These are phyloP conservation scores for Meyerozyma carpophila DNA, from an alignment of 1,139 yeast genomes.

Conservation along the genomic window DNA sequence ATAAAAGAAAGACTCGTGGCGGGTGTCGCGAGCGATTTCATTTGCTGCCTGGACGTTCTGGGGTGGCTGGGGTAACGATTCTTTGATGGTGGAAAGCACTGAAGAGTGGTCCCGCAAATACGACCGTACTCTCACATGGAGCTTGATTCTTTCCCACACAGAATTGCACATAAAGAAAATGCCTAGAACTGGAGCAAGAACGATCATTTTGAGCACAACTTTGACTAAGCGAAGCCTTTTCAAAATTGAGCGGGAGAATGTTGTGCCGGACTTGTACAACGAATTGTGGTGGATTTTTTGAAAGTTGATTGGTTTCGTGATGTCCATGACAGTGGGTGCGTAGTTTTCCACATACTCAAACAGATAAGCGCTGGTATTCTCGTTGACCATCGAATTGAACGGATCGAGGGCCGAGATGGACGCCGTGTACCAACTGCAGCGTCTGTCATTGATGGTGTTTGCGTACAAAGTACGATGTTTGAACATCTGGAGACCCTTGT, in stretches of 20 bases:
- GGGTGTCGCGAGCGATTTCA: constrained; percentile 4
- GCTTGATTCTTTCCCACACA: constrained; percentile 33
- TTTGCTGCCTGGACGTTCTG: not conserved
- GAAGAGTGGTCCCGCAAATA: constrained; percentile 25
- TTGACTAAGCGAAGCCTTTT: constrained; percentile 44
- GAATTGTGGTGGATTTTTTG: constrained; percentile 2
- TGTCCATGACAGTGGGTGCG: constrained; percentile 50
- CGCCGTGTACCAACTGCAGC: constrained; percentile 81
- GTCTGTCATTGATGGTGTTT: constrained; percentile 69
- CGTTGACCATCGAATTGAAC: constrained; percentile 38
- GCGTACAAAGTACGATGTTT: constrained; percentile 56
- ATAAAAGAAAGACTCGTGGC: constrained; percentile 8
- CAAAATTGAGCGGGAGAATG: constrained; percentile 10
- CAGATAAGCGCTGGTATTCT: constrained; percentile 31
- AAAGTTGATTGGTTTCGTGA: constrained; percentile 25
- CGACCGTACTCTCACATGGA: constrained; percentile 25
- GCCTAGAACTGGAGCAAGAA: constrained; percentile 53
- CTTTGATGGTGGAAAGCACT: constrained; percentile 4
- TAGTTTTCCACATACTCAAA: constrained; percentile 47
- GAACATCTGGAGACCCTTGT: constrained; percentile 49
- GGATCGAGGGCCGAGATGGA: constrained; percentile 67
- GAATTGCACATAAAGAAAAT: constrained; percentile 43
- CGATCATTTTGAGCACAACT: constrained; percentile 32
- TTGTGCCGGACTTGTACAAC: not conserved
- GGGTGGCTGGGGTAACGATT: not conserved